These are phyloP conservation scores for Didymella pinodella DNA, from an alignment of 2,329 filamentous ascomycete genomes.

Conservation along the genomic window DNA sequence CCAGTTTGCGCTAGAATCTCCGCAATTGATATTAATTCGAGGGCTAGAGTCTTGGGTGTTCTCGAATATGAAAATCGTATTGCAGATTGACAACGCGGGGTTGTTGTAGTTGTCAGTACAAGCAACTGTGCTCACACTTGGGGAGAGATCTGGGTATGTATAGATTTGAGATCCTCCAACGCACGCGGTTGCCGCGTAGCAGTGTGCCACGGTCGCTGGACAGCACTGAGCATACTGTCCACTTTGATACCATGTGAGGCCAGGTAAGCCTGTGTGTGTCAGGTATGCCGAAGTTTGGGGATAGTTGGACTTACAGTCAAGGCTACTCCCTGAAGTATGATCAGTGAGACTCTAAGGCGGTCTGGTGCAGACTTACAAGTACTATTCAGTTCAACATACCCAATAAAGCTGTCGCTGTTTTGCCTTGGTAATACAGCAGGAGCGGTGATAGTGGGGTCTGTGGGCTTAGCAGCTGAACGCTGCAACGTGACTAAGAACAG, in stretches of 20 bases:
- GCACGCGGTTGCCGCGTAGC: slow-evolving; percentile 40
- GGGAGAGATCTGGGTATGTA: slow-evolving; percentile 25
- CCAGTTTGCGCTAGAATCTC: slow-evolving; percentile 34
- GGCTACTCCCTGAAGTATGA: slow-evolving; percentile 30
- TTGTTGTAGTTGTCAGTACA: slow-evolving; percentile 41
- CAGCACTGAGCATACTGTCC: slow-evolving; percentile 45
- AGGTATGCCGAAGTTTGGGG: not conserved
- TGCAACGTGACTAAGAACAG: slow-evolving; percentile 23
- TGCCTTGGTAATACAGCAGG: slow-evolving; percentile 40
- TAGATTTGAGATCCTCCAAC: slow-evolving; percentile 39
- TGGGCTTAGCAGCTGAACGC: slow-evolving; percentile 29
- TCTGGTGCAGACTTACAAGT: slow-evolving; percentile 28
- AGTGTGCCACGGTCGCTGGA: slow-evolving; percentile 31
- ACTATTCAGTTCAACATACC: slow-evolving; percentile 30
- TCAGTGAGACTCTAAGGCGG: slow-evolving; percentile 1
- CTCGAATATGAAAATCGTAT: slow-evolving; percentile 43
- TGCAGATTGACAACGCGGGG: slow-evolving; percentile 33
- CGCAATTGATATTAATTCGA: slow-evolving; percentile 42
- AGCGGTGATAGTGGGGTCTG: slow-evolving; percentile 44
- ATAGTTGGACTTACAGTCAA: slow-evolving; percentile 22
- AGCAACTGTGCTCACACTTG: slow-evolving; percentile 34
- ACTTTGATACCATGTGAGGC: slow-evolving; percentile 40
- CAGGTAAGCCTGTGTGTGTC: slow-evolving; percentile 19
- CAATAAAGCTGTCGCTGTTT: slow-evolving; percentile 36
- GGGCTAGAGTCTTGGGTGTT: slow-evolving; percentile 39